Conservation (phyloP, 441 rosid species). For the Breynia disticha region DNA sequence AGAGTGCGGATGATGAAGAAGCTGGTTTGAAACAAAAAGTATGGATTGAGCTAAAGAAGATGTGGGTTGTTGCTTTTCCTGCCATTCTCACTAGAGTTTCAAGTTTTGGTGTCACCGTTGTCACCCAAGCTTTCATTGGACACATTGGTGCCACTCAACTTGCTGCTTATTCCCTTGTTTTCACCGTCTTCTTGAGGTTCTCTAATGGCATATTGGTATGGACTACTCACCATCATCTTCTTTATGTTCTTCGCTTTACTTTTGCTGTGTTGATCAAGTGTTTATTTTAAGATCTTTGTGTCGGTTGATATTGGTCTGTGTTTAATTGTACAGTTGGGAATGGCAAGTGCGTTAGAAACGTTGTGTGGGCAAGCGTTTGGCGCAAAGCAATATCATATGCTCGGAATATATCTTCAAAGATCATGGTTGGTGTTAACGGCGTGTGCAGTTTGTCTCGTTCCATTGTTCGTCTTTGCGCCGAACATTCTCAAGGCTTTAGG, state of each 20-base stretch:
- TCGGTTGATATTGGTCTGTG: background rate
- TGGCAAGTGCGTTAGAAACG: conserved; percentile 78
- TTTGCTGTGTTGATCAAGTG: too few species aligned
- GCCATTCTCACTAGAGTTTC: conserved; percentile 67
- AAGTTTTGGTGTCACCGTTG: conserved; percentile 45
- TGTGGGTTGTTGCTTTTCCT: conserved; percentile 71
- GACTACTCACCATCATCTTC: too few species aligned
- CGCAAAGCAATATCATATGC: conserved; percentile 70
- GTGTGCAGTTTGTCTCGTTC: conserved; percentile 35
- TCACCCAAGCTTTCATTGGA: conserved; percentile 64
- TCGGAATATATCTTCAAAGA: conserved; percentile 69
- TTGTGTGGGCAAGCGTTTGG: conserved; percentile 82
- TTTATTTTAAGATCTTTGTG: too few species aligned
- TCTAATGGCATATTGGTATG: conserved; percentile 54
- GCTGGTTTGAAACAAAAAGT: too few species aligned
- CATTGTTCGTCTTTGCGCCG: conserved; percentile 41
- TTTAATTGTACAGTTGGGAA: conserved; percentile 45
- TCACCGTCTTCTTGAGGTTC: conserved; percentile 59
- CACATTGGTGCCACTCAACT: conserved; percentile 56
- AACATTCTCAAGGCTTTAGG: conserved; percentile 47
- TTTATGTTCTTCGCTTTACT: too few species aligned
- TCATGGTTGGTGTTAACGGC: conserved; percentile 52
- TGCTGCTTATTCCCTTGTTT: conserved; percentile 59
- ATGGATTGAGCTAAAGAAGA: conserved; percentile 53
- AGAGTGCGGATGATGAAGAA: too few species aligned